A percentile compares a stretch with the other conserved stretches of the same genome.
Evolutionary conservation across 2,329 filamentous ascomycete species (phyloP).

Genomic region (Ophiostoma sp.): DNA sequence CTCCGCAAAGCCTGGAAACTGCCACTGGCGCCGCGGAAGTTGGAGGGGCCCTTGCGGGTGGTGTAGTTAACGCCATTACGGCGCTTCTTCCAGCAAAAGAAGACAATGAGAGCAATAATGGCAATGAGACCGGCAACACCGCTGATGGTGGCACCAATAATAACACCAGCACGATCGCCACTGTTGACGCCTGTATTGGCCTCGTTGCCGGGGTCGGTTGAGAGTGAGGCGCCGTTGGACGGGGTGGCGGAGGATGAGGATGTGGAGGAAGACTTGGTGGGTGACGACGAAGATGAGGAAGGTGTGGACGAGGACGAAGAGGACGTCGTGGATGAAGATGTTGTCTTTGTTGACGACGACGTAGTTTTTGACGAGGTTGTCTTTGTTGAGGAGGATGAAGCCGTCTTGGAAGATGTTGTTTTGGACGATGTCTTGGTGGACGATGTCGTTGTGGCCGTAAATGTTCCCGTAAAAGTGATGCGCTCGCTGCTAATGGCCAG

Average conservation of each 20-base stretch:
- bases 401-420: neutral
- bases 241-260: constrained; percentile 23
- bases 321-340: neutral
- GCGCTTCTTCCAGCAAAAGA: constrained; percentile 45
- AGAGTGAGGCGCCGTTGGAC: constrained; percentile 23
- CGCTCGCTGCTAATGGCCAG: constrained; percentile 44
- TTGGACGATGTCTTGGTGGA: constrained; percentile 26
- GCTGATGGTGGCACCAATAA: constrained; percentile 57
- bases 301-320: constrained; percentile 27
- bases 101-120: constrained; percentile 46
- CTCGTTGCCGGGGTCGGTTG: constrained; percentile 32
- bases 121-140: constrained; percentile 50
- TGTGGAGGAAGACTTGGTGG: constrained; percentile 24
- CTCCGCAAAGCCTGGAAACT: constrained; percentile 44
- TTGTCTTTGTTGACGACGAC: too few relatives aligned
- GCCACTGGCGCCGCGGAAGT: constrained; percentile 28
- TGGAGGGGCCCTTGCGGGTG: neutral
- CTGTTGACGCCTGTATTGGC: constrained; percentile 8
- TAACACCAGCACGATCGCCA: constrained; percentile 46
- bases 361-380: too few relatives aligned
- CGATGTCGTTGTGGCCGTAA: constrained; percentile 34
- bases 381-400: neutral
- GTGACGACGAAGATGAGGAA: constrained; percentile 30
- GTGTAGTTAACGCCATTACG: constrained; percentile 29
- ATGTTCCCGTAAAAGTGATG: constrained; percentile 44